These are phyloP conservation scores for Candida chilensis DNA, from an alignment of 805 yeast genomes.

Conservation along the genomic window DNA sequence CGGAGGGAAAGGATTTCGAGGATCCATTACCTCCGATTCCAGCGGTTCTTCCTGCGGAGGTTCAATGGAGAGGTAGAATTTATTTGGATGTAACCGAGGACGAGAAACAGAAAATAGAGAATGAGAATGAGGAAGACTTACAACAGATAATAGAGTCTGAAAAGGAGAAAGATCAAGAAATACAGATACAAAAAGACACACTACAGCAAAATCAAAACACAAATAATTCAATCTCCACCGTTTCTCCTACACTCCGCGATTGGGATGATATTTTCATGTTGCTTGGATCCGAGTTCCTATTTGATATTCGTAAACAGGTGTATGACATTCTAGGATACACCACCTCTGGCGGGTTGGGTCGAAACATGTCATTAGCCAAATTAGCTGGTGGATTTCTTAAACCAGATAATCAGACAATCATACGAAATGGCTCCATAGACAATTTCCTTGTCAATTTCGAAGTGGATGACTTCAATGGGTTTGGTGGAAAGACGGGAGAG, in stretches of 20 bases:
- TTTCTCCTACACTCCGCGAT: conserved; percentile 15
- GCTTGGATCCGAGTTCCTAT: conserved; percentile 55
- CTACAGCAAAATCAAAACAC: too few relatives aligned
- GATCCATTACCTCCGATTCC: conserved; percentile 38
- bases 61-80: conserved; percentile 20
- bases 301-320: conserved; percentile 44
- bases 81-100: too few relatives aligned
- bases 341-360: conserved; percentile 82
- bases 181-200: conserved; percentile 4
- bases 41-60: conserved; percentile 13
- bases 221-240: too few relatives aligned
- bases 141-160: conserved; percentile 6
- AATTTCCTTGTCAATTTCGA: conserved; percentile 53
- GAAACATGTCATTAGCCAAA: conserved; percentile 74
- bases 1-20: conserved; percentile 5
- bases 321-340: conserved; percentile 59
- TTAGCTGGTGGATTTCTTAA: conserved; percentile 79
- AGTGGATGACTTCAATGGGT: conserved; percentile 72
- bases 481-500: conserved; percentile 87
- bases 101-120: too few relatives aligned
- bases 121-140: too few relatives aligned
- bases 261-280: conserved; percentile 80
- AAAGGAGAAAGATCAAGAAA: conserved; percentile 7
- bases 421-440: conserved; percentile 37
- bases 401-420: conserved; percentile 80